Base-by-base conservation (phyloP, 2,329 filamentous ascomycete genomes). In the Aspergillus hortae region DNA sequence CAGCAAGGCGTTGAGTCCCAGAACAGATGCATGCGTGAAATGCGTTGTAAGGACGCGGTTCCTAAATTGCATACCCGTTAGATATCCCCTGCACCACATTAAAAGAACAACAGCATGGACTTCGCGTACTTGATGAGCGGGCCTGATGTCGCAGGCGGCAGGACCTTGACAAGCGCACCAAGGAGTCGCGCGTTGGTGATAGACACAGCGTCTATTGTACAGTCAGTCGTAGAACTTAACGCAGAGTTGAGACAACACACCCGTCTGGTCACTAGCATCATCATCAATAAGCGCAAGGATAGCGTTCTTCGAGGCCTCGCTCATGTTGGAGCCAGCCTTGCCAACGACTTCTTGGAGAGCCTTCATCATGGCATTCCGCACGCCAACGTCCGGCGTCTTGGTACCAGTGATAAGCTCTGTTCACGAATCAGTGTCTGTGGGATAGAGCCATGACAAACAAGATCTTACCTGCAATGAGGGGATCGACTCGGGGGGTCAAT, bases 301-400 rank as follows among this genome's bases (percentile, higher is more conserved):
- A n/a, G 92, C 86, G 54, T 85, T 82, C 50, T 92, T 86, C 44
- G 92, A 96, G 19, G 86, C 77, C 64, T 97, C 94, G 62, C 89
- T 92, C 94, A 99, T 99, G 73, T 92, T 96, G 52, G 81, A 80
- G 49, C 94, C 94, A 15, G 92, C 92, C 73, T 96, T 96, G 78
- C 90, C 92, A 55, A 99, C 87, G 27, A 99, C 94, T 67, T 97
- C 92, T 67, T 95, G 96, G 43, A 99, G 75, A 3, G 94, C 94
- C 77, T 95, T 96, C 64, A 99, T 81, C 94, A 99, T 99, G 25
- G 94, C 94, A 59, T 88, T 94, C 73, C 85, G 89, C 58, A 99
- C 94, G 43, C 92, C 92, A 5, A 84, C 67, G 66, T 97, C 92
- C 1, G 83, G 76, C 0, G 94, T 97, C 78, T 92, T 96, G 23